phyloP scores from a whole-genome alignment of 179 eudicot species.

The Beta corolliflora region DNA sequence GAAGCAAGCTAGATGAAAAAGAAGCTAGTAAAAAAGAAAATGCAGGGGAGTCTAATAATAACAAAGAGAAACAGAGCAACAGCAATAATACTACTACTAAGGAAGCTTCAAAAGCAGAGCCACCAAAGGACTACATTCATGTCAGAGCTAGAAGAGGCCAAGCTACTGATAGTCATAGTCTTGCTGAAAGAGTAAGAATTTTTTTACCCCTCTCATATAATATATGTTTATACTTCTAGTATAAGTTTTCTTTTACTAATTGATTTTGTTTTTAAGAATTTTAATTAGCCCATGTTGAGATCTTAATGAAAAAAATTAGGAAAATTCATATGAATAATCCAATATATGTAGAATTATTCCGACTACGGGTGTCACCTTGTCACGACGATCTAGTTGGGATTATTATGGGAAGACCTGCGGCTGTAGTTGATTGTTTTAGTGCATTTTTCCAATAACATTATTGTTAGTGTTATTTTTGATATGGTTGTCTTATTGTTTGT shows the following conservation, averaged over 20 bases:
- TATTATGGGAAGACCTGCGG: too few relatives aligned
- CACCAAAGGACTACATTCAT: conserved; percentile 90
- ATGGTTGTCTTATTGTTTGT: neutral
- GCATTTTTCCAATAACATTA: too few relatives aligned
- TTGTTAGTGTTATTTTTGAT: too few relatives aligned
- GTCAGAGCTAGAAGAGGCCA: conserved; percentile 97
- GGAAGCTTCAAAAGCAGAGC: conserved; percentile 60
- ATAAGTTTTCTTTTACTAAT: neutral
- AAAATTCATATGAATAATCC: too few relatives aligned
- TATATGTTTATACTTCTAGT: too few relatives aligned
- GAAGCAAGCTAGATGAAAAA: conserved; percentile 56
- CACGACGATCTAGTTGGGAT: too few relatives aligned
- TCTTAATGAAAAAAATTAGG: too few relatives aligned
- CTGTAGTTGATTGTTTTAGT: too few relatives aligned
- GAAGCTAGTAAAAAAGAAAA: conserved; percentile 30
- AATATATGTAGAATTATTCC: too few relatives aligned
- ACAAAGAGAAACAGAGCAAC: conserved; percentile 30
- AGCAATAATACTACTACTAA: conserved; percentile 14
- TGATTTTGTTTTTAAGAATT: too few relatives aligned
- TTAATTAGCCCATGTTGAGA: too few relatives aligned
- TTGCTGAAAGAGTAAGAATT: conserved; percentile 82
- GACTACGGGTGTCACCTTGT: too few relatives aligned
- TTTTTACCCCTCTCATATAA: neutral
- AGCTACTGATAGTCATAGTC: conserved; percentile 94
- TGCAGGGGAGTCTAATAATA: conserved; percentile 24